Conservation (phyloP, 2,329 filamentous ascomycete species). For the Fusarium siculi region DNA sequence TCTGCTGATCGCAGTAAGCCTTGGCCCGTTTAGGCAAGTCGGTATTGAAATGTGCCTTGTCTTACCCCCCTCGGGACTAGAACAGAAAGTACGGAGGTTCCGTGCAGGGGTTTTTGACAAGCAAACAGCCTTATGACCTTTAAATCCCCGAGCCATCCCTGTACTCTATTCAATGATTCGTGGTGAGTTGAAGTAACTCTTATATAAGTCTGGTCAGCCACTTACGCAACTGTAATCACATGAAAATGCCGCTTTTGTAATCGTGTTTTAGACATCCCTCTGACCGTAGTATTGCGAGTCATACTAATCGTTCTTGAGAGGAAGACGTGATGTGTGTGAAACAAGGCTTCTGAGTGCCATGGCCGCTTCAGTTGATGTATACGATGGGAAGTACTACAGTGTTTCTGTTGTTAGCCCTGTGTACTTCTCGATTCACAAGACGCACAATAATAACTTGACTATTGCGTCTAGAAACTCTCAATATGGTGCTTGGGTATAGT, state of each 20-base stretch:
- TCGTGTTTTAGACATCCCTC: accelerated
- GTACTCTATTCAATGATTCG: not conserved
- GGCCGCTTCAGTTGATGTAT: not conserved
- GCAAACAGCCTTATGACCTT: not conserved
- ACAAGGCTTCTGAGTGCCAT: not conserved
- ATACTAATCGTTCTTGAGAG: not conserved
- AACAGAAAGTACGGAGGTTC: no score
- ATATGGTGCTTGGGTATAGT: no score
- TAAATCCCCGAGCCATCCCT: not conserved
- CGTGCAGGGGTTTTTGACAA: not conserved
- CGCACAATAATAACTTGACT: no score
- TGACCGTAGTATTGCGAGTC: accelerated
- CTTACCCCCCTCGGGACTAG: not conserved
- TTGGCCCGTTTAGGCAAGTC: not conserved
- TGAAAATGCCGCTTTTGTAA: accelerated
- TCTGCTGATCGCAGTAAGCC: not conserved
- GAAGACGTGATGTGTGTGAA: accelerated
- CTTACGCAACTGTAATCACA: not conserved
- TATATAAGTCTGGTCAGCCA: not conserved
- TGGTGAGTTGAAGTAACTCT: not conserved
- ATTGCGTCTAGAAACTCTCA: no score
- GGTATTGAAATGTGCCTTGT: not conserved
- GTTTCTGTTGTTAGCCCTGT: no score
- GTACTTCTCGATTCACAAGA: no score
- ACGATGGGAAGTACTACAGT: no score